A percentile compares a stretch with the other conserved stretches of the same genome.
phyloP scores from a whole-genome alignment of 345 rosid genomes.

The Brassica carinata region DNA sequence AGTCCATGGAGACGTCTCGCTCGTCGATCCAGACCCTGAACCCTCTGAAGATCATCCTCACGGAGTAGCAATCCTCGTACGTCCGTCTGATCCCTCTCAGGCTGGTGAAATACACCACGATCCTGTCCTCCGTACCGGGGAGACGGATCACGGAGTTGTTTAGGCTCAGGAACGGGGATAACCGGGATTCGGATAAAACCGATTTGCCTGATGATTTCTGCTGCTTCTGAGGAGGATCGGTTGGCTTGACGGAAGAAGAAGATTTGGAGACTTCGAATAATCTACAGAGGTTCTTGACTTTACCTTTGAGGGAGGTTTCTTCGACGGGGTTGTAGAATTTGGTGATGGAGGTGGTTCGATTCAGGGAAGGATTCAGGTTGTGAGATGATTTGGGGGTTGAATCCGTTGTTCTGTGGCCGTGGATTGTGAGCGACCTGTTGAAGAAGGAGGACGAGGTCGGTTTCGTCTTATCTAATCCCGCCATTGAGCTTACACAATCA shows the following conservation, averaged over 20 bases:
- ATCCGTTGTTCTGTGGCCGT: conserved; percentile 37
- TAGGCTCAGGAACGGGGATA: conserved; percentile 35
- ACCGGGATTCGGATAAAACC: conserved; percentile 23
- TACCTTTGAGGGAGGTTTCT: conserved; percentile 65
- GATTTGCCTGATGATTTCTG: conserved; percentile 36
- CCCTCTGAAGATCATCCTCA: conserved; percentile 82
- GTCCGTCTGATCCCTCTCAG: conserved; percentile 88
- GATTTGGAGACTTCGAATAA: conserved; percentile 56
- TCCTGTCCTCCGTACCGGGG: conserved; percentile 82
- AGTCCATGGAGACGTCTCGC: conserved; percentile 90
- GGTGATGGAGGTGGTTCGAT: conserved; percentile 56
- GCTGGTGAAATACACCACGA: conserved; percentile 86
- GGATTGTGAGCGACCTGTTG: conserved; percentile 59
- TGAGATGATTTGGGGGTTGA: conserved; percentile 41
- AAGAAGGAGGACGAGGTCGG: conserved; percentile 41
- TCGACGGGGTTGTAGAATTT: conserved; percentile 56
- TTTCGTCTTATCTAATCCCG: conserved; percentile 42
- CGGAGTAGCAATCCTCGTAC: conserved; percentile 88
- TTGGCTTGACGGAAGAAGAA: conserved; percentile 29
- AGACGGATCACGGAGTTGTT: conserved; percentile 50
- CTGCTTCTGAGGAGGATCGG: conserved; percentile 23
- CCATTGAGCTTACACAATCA: conserved; percentile 50
- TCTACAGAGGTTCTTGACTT: conserved; percentile 66
- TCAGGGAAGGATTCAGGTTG: conserved; percentile 47
- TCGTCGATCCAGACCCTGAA: conserved; percentile 91